These are phyloP conservation scores for Globisporangium iwayamae DNA, from an alignment of 352 stramenopile species.

Conservation along the genomic window DNA sequence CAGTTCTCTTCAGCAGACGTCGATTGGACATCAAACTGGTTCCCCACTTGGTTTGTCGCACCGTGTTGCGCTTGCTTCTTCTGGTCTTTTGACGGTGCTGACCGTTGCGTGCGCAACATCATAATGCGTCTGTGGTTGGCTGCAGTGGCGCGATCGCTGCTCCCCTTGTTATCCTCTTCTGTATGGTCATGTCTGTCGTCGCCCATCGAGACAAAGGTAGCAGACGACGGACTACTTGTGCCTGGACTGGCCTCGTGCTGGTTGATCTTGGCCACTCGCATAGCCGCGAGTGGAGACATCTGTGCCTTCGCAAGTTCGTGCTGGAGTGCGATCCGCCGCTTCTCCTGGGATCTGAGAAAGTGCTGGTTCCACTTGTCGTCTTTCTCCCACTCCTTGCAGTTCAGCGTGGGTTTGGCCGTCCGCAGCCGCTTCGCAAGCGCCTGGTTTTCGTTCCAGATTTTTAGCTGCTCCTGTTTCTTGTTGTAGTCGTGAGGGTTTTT, in stretches of 20 bases:
- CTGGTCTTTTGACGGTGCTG: neutral
- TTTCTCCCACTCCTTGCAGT: constrained; percentile 67
- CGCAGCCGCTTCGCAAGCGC: constrained; percentile 57
- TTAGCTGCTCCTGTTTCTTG: constrained; percentile 61
- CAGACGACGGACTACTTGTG: constrained; percentile 4
- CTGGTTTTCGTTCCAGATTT: constrained; percentile 77
- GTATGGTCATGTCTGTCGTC: neutral
- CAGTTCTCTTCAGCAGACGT: constrained; percentile 2
- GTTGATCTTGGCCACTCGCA: constrained; percentile 26
- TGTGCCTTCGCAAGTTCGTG: constrained; percentile 50
- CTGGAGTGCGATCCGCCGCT: constrained; percentile 40
- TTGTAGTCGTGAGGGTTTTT: constrained; percentile 41
- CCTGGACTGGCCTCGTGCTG: constrained; percentile 14
- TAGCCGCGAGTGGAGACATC: constrained; percentile 32
- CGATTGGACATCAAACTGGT: constrained; percentile 4
- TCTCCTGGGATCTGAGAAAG: constrained; percentile 59
- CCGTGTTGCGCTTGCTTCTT: neutral
- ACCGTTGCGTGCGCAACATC: constrained; percentile 43
- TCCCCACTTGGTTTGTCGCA: neutral
- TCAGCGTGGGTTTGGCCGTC: constrained; percentile 61
- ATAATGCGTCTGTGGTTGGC: constrained; percentile 59
- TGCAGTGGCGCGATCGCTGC: constrained; percentile 24
- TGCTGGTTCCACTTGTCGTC: constrained; percentile 72
- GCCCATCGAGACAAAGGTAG: neutral
- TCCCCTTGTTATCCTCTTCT: constrained; percentile 8